Evolutionary conservation across 1,139 yeast species (phyloP).

Genomic region (Ogataea hybrid): DNA sequence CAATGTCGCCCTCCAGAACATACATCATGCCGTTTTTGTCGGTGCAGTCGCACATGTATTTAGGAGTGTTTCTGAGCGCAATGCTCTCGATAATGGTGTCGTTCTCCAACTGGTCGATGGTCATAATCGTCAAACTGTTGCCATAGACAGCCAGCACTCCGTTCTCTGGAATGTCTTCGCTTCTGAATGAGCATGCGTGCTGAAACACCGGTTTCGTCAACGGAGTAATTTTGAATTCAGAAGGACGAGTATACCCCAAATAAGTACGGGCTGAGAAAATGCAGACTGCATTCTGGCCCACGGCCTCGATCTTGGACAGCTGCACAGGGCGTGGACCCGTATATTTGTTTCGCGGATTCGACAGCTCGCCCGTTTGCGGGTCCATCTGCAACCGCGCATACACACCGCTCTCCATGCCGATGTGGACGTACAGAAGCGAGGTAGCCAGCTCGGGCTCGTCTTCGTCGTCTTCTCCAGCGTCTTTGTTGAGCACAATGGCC

Average conservation of each 20-base stretch:
- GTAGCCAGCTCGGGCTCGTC: constrained; percentile 15
- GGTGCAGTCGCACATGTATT: constrained; percentile 37
- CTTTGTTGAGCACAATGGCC: constrained; percentile 9
- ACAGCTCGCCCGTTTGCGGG: constrained; percentile 56
- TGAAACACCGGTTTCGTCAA: constrained; percentile 33
- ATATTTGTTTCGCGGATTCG: constrained; percentile 69
- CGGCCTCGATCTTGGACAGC: constrained; percentile 39
- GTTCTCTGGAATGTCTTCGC: constrained; percentile 60
- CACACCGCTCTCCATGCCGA: constrained; percentile 82
- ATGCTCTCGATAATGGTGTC: constrained; percentile 46
- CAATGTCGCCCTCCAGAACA: constrained; percentile 48
- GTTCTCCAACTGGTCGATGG: constrained; percentile 51
- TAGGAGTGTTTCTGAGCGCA: constrained; percentile 53
- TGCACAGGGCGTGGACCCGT: constrained; percentile 66
- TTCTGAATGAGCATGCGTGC: constrained; percentile 49
- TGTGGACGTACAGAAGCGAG: constrained; percentile 46
- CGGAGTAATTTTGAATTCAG: constrained; percentile 43
- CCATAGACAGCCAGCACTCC: constrained; percentile 63
- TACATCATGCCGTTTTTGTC: constrained; percentile 34
- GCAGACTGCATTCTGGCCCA: constrained; percentile 33
- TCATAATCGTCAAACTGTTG: constrained; percentile 54
- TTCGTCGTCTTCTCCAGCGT: constrained; percentile 19
- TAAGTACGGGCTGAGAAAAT: constrained; percentile 42
- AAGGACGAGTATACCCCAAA: constrained; percentile 38
- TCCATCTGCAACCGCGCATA: constrained; percentile 66